A percentile compares a stretch with the other conserved stretches of the same genome.
Evolutionary conservation across 2,329 filamentous ascomycete genomes (phyloP).

Genomic region (Trichophaea hybrida): DNA sequence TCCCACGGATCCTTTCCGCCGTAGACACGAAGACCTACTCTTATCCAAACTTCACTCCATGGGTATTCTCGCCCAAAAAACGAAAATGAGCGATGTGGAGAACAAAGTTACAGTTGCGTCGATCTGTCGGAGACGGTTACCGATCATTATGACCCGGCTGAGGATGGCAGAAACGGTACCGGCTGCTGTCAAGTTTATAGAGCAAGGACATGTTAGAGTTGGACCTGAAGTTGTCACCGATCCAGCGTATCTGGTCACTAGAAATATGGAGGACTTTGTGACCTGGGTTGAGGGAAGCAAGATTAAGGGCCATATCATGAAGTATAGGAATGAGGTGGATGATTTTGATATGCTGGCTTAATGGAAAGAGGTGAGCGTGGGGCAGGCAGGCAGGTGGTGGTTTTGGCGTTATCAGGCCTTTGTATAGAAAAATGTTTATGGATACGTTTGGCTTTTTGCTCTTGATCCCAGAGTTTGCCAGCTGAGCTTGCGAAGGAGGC

Average conservation of each 20-base stretch:
- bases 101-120: conserved; percentile 77
- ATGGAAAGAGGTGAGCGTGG: neutral
- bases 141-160: conserved; percentile 78
- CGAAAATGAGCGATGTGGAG: conserved; percentile 73
- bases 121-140: conserved; percentile 68
- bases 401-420: neutral
- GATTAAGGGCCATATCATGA: conserved; percentile 56
- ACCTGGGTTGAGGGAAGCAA: conserved; percentile 59
- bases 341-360: conserved; percentile 49
- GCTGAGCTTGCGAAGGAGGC: neutral
- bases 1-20: conserved; percentile 58
- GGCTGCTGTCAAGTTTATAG: conserved; percentile 49
- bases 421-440: neutral
- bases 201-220: conserved; percentile 53
- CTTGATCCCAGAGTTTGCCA: neutral
- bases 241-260: conserved; percentile 48
- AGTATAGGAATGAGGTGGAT: conserved; percentile 54
- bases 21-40: conserved; percentile 72
- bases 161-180: conserved; percentile 86
- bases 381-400: neutral
- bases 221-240: conserved; percentile 55
- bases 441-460: neutral
- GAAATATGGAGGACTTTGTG: conserved; percentile 57
- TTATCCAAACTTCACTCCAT: conserved; percentile 88
- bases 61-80: conserved; percentile 62